Evolutionary conservation across 345 rosid genomes (phyloP).

Genomic region (Gynandropsis gynandra): DNA sequence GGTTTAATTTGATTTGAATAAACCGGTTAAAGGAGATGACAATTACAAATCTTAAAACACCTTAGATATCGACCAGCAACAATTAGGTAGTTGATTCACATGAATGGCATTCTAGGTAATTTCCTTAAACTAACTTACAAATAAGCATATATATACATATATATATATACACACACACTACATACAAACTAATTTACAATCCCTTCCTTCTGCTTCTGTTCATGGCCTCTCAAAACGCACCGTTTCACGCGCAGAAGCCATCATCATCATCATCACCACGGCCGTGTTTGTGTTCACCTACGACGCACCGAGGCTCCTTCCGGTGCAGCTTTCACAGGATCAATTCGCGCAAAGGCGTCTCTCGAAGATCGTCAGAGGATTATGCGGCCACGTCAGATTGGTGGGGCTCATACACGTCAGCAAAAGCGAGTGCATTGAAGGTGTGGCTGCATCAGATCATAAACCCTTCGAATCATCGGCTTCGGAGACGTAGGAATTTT

Average conservation of each 20-base stretch:
- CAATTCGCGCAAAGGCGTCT: not conserved
- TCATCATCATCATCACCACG: not conserved
- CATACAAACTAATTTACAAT: too few species aligned
- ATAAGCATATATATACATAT: too few species aligned
- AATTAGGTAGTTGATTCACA: too few species aligned
- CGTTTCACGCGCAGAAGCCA: not conserved
- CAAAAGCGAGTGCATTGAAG: conserved; percentile 22
- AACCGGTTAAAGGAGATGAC: too few species aligned
- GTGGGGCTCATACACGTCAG: conserved; percentile 17
- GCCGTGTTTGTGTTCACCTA: conserved; percentile 42
- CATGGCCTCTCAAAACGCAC: conserved; percentile 26
- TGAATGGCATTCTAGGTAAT: too few species aligned
- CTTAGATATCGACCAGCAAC: too few species aligned
- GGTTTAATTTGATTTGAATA: too few species aligned
- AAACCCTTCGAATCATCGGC: conserved; percentile 28
- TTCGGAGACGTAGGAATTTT: conserved; percentile 31
- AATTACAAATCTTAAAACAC: too few species aligned
- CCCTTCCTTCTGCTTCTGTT: too few species aligned
- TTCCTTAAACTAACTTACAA: too few species aligned
- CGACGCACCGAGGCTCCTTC: conserved; percentile 49
- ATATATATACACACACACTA: too few species aligned
- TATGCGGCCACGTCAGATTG: not conserved
- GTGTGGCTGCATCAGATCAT: conserved; percentile 30
- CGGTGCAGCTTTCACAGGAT: conserved; percentile 39
- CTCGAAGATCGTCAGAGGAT: not conserved